A percentile compares a stretch with the other conserved stretches of the same genome.
These are phyloP conservation scores for Mycosarcoma maydis DNA, from an alignment of 1,284 basidiomycete species.

Conservation along the genomic window DNA sequence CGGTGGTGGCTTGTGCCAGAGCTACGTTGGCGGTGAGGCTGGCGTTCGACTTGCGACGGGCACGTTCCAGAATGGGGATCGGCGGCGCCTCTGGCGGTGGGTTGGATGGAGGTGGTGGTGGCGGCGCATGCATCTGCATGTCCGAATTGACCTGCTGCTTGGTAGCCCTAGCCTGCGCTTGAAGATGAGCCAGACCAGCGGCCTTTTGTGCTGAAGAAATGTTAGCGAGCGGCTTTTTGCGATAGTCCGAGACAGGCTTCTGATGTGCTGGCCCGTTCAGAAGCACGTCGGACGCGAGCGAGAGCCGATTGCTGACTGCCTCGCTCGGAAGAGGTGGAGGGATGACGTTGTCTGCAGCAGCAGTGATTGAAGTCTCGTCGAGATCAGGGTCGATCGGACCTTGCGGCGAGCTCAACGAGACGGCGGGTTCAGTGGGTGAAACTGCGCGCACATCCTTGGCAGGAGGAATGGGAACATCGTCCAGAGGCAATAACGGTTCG, in stretches of 20 bases:
- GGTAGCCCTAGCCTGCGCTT: conserved; percentile 28
- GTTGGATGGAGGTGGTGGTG: conserved; percentile 9
- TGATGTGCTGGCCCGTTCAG: conserved; percentile 34
- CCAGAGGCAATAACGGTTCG: neutral
- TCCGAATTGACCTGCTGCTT: conserved; percentile 12
- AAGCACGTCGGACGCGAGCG: conserved; percentile 19
- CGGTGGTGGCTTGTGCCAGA: conserved; percentile 24
- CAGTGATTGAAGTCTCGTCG: neutral
- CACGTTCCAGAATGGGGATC: conserved; percentile 32
- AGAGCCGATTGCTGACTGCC: conserved; percentile 9
- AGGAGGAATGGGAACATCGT: conserved; percentile 15
- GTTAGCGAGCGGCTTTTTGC: conserved; percentile 49
- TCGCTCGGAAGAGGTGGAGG: conserved; percentile 50
- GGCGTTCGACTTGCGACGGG: conserved; percentile 40
- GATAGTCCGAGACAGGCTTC: conserved; percentile 54
- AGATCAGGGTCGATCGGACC: conserved; percentile 1
- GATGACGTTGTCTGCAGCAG: conserved; percentile 40
- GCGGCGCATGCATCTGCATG: conserved; percentile 2
- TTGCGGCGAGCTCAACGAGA: conserved; percentile 3
- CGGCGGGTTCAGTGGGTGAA: neutral
- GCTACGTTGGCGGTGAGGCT: conserved; percentile 40
- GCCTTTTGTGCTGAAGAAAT: conserved; percentile 47
- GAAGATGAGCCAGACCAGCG: conserved; percentile 39
- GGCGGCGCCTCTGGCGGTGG: conserved; percentile 28
- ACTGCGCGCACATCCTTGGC: conserved; percentile 17